Base-by-base conservation (phyloP, 2,329 filamentous ascomycete genomes). In the Paraconiothyrium sp. region DNA sequence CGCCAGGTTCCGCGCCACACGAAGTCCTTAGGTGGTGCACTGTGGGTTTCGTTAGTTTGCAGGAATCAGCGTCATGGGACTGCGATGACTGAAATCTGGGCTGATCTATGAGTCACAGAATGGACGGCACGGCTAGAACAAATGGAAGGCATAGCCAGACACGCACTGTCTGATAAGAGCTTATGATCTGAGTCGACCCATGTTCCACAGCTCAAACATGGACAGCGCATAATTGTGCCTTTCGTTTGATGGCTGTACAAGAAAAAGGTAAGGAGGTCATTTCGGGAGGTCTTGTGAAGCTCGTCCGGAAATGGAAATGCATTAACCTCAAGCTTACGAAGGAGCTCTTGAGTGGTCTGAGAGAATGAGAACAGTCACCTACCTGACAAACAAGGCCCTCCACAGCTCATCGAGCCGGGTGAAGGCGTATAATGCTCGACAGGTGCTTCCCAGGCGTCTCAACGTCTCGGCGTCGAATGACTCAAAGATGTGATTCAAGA, bases 1-100 rank as follows among this genome's bases (percentile, higher is more conserved):
- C 92, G 89, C 94, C 94, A 98, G 57, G 91, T 91, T 48, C 92
- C 92, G 71, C 84, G 87, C 94, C 94, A 97, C 60, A 81, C 79
- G 65, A 90, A 88, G 27, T 77, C 66, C 24, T 72, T 65, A 9
- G 81, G 81, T 43, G 76, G 75, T 43, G 80, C 82, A 73, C 83
- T 85, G 59, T 41, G 7, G 20, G 8, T 22, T 13, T 52, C 13
- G 62, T 69, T 59, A 68, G 68, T 59, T 14, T 48, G 51, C 27
- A 32, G 58, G 46, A 60, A 47, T 57, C 22, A 30, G 37, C 11
- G 30, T 50, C 16, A 50, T n/a, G 41, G 41, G 27, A 55, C 34
- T 51, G 46, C 8, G 41, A 46, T 57, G 47, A 16, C 57, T 4
- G 27, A 4, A 30, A 6, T 44, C 27, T 14, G 44, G 22, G 46